These are phyloP conservation scores for Fraxinus excelsior DNA, from an alignment of 257 asterid genomes.

Conservation along the genomic window DNA sequence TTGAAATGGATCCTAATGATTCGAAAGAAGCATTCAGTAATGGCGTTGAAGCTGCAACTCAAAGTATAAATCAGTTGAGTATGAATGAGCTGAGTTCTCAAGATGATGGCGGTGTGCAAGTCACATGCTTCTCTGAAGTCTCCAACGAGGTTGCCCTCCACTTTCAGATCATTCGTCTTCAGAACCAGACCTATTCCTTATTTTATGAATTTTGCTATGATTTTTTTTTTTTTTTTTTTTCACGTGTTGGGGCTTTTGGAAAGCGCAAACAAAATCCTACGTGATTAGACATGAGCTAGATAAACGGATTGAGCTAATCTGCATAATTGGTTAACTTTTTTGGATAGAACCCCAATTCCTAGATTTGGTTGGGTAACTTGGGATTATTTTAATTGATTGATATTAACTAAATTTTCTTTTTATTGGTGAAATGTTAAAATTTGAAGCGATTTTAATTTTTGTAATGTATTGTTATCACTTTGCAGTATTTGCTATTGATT, in stretches of 20 bases:
- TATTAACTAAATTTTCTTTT: not conserved
- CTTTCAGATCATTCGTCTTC: constrained; percentile 84
- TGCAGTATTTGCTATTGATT: constrained; percentile 7
- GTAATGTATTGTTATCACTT: not conserved
- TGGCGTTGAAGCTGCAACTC: constrained; percentile 16
- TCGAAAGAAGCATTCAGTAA: not conserved
- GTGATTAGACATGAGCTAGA: not conserved
- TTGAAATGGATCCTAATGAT: not conserved
- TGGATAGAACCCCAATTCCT: not conserved
- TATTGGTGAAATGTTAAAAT: not conserved
- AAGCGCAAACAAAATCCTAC: not conserved
- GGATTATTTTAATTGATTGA: not conserved
- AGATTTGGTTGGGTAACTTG: constrained; percentile 5
- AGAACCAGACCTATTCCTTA: constrained; percentile 45
- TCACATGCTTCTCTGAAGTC: constrained; percentile 71
- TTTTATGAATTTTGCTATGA: no score
- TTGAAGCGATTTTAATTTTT: not conserved
- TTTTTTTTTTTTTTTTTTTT: no score
- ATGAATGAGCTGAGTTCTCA: constrained; percentile 16
- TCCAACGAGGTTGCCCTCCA: constrained; percentile 63
- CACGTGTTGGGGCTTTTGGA: not conserved
- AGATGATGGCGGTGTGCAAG: constrained; percentile 32
- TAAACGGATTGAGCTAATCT: not conserved
- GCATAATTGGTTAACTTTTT: not conserved
- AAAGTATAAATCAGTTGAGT: constrained; percentile 26